Percentiles rank a stretch among this genome's conserved stretches.
phyloP scores from a whole-genome alignment of 768 basidiomycete genomes.

The Lanmaoa rubissima region DNA sequence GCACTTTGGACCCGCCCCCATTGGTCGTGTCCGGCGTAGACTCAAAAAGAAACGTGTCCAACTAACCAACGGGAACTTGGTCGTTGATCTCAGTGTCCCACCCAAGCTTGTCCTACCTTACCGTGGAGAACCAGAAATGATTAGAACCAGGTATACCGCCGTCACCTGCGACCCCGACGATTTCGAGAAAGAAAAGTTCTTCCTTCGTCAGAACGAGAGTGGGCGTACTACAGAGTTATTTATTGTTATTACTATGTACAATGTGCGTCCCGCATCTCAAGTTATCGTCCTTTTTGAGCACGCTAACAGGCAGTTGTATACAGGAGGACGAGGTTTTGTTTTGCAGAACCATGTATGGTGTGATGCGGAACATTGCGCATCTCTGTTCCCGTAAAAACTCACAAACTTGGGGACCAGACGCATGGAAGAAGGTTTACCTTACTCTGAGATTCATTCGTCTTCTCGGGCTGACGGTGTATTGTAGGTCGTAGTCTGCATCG shows the following conservation, averaged over 20 bases:
- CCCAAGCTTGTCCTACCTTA: slow-evolving; percentile 78
- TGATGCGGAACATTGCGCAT: slow-evolving; percentile 85
- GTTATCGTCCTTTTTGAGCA: not conserved
- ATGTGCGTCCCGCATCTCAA: slow-evolving; percentile 55
- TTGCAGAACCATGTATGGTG: slow-evolving; percentile 90
- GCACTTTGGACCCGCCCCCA: slow-evolving; percentile 87
- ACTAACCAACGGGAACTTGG: slow-evolving; percentile 85
- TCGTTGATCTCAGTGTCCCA: slow-evolving; percentile 81
- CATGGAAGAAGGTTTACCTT: slow-evolving; percentile 83
- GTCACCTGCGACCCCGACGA: slow-evolving; percentile 95
- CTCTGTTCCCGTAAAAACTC: slow-evolving; percentile 84
- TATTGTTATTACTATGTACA: slow-evolving; percentile 96
- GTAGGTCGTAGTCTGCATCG: slow-evolving; percentile 89
- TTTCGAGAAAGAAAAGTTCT: slow-evolving; percentile 81
- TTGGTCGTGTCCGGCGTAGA: slow-evolving; percentile 72
- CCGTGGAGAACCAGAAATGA: slow-evolving; percentile 69
- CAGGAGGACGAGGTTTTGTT: slow-evolving; percentile 90
- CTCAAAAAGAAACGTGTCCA: slow-evolving; percentile 81
- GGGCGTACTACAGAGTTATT: slow-evolving; percentile 85
- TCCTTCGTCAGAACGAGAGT: slow-evolving; percentile 77
- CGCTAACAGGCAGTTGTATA: slow-evolving; percentile 9
- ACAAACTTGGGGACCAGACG: slow-evolving; percentile 93
- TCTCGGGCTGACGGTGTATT: not conserved
- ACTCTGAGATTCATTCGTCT: not conserved
- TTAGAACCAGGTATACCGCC: slow-evolving; percentile 76